A percentile compares a stretch with the other conserved stretches of the same genome.
These are phyloP conservation scores for Zygosaccharomyces rouxii DNA, from an alignment of 805 yeast genomes.

Conservation along the genomic window DNA sequence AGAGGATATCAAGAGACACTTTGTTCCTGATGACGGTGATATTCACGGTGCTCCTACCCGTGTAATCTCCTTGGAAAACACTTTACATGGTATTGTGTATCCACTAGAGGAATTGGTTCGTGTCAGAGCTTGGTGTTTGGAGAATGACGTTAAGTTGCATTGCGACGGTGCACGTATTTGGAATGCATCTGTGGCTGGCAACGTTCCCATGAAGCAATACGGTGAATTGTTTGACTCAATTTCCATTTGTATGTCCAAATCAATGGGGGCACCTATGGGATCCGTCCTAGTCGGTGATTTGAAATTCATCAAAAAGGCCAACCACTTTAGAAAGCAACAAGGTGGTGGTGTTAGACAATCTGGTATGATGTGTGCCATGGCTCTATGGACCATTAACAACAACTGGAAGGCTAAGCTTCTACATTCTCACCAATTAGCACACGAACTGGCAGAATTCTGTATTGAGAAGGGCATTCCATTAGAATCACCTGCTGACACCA, in stretches of 20 bases:
- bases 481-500: slow-evolving; percentile 76
- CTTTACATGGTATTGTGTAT: slow-evolving; percentile 74
- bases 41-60: slow-evolving; percentile 87
- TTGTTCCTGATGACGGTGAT: slow-evolving; percentile 70
- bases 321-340: slow-evolving; percentile 82
- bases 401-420: slow-evolving; percentile 54
- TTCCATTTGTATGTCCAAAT: slow-evolving; percentile 82
- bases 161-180: slow-evolving; percentile 95
- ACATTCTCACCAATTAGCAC: slow-evolving; percentile 48
- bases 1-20: slow-evolving; percentile 66
- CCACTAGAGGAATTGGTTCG: slow-evolving; percentile 74
- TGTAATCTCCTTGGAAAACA: slow-evolving; percentile 81
- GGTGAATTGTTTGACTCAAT: slow-evolving; percentile 82
- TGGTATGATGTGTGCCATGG: slow-evolving; percentile 80
- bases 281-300: slow-evolving; percentile 71
- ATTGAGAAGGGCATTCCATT: slow-evolving; percentile 48
- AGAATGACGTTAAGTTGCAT: slow-evolving; percentile 58
- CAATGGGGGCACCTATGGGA: slow-evolving; percentile 92
- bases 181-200: slow-evolving; percentile 74
- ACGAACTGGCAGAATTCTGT: slow-evolving; percentile 51
- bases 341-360: slow-evolving; percentile 94
- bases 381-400: slow-evolving; percentile 68
- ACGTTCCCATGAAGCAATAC: slow-evolving; percentile 62
- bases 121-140: slow-evolving; percentile 66
- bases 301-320: slow-evolving; percentile 60